Evolutionary conservation across 371 early-diverging fungal species (phyloP), one percentile per base, ranked within the genome.

Genomic region (Mortierella sp.): DNA sequence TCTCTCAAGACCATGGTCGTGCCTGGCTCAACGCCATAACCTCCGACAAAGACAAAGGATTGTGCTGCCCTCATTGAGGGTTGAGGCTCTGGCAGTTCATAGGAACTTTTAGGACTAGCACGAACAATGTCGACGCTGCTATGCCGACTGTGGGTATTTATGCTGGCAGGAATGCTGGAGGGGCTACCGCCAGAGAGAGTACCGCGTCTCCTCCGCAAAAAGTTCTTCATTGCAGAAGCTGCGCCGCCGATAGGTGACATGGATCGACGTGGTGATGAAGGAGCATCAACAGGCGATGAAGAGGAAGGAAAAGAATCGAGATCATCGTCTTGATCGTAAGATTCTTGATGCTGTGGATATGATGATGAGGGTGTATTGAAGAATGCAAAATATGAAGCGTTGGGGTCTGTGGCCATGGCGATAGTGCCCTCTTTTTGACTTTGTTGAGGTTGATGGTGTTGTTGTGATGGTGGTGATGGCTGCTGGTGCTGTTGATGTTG

Each of bases 191-290:
- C 40, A 16, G 32, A 22, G 40, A 59, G 68, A 28, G 61, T 69
- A 8, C 69, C 73, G 19, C 72, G 60, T 41, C 72, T 65, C 19
- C 73, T 68, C 32, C 63, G 65, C 4, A 77, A 63, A 45, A 77
- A 72, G 63, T 68, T 72, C 38, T 65, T 77, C 77, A 77, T 72
- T 1, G 67, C 77, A 19, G 50, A 64, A 6, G 77, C 69, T 0
- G 77, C 77, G 22, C 66, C 69, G 3, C 69, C 69, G 15, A 77
- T 77, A 13, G 77, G 69, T 0, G 77, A 72, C 65, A 72, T 64
- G 6, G 77, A 77, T 24, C 72, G 66, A n/a, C 72, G 72, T 32
- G 66, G 21, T 9, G 22, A 55, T 55, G 41, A 65, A 22, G 62
- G 33, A 15, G 47, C 2, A 21, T 43, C 61, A 21, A 58, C 21